A percentile compares a stretch with the other conserved stretches of the same genome.
Evolutionary conservation across 805 yeast species (phyloP).

Genomic region (Teunomyces kruisii): DNA sequence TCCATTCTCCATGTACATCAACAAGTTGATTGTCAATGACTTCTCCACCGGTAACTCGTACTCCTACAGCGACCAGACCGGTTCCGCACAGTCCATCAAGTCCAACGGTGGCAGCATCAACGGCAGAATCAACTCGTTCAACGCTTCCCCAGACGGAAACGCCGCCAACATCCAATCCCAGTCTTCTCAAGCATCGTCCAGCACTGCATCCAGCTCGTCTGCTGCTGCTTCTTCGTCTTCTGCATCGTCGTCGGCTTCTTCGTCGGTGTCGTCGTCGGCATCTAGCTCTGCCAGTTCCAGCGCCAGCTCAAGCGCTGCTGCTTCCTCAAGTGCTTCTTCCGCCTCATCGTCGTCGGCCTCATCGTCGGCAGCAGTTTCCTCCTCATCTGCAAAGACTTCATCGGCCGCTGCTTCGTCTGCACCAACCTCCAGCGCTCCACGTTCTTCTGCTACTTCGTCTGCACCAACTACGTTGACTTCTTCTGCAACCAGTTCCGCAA

Average conservation of each 20-base stretch:
- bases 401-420: not conserved
- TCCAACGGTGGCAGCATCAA: constrained; percentile 59
- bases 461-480: constrained; percentile 18
- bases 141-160: constrained; percentile 34
- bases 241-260: constrained; percentile 7
- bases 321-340: constrained; percentile 14
- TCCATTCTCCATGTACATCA: constrained; percentile 68
- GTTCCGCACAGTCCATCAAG: constrained; percentile 58
- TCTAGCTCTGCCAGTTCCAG: not conserved
- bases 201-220: constrained; percentile 13
- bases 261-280: constrained; percentile 11
- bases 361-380: not conserved
- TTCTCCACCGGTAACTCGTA: constrained; percentile 66
- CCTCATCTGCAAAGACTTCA: not conserved
- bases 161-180: constrained; percentile 13
- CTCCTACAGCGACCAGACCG: constrained; percentile 53
- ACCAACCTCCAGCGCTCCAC: not conserved
- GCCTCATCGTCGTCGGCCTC: not conserved
- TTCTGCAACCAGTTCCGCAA: constrained; percentile 14
- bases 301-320: constrained; percentile 4
- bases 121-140: constrained; percentile 55
- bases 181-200: constrained; percentile 14
- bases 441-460: constrained; percentile 16
- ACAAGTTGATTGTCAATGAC: constrained; percentile 61
- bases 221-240: constrained; percentile 4